A percentile compares a stretch with the other conserved stretches of the same genome.
These are phyloP conservation scores for Aureobasidium sp. DNA, from an alignment of 2,329 filamentous ascomycete species.

Conservation along the genomic window DNA sequence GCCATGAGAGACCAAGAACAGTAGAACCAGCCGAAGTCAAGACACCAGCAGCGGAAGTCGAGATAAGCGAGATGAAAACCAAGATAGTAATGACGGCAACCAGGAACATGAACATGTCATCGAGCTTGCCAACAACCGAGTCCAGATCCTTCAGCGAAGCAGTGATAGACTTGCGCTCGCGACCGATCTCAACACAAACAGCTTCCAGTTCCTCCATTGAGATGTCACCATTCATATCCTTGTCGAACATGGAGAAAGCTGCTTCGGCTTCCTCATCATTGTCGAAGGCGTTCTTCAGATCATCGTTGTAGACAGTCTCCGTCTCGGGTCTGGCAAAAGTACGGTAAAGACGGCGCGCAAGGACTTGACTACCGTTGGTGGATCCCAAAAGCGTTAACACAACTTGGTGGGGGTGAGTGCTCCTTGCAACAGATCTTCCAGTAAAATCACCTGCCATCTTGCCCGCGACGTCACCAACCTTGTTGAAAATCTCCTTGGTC, in stretches of 20 bases:
- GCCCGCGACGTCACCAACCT: conserved; percentile 76
- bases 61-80: conserved; percentile 83
- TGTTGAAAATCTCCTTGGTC: conserved; percentile 65
- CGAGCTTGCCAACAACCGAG: conserved; percentile 82
- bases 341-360: conserved; percentile 81
- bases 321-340: conserved; percentile 68
- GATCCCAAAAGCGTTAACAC: conserved; percentile 67
- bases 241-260: conserved; percentile 88
- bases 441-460: conserved; percentile 88
- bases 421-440: conserved; percentile 57
- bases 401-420: conserved; percentile 75
- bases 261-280: conserved; percentile 79
- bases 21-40: conserved; percentile 83
- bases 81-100: conserved; percentile 72
- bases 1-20: conserved; percentile 83
- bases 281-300: conserved; percentile 69
- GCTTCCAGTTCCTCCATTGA: conserved; percentile 91
- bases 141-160: conserved; percentile 92
- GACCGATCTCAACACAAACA: conserved; percentile 86
- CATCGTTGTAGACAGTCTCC: conserved; percentile 69
- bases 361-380: conserved; percentile 66
- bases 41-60: conserved; percentile 79
- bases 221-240: conserved; percentile 93
- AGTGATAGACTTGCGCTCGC: conserved; percentile 91
- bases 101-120: conserved; percentile 81